Evolutionary conservation across 768 basidiomycete species (phyloP).

Genomic region (Dendrothele bispora): DNA sequence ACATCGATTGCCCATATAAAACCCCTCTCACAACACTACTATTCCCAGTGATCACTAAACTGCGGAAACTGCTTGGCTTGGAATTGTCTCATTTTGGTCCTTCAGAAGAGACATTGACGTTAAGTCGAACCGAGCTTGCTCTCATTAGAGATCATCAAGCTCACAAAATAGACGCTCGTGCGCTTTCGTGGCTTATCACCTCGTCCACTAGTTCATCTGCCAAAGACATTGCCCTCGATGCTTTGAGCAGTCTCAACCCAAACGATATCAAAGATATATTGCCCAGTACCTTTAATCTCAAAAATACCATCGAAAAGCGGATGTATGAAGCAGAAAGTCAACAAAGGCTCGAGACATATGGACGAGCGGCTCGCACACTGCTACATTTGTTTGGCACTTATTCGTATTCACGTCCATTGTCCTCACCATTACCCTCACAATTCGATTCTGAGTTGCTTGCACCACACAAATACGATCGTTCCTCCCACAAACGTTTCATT

Average conservation of each 20-base stretch:
- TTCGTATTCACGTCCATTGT: too few relatives aligned
- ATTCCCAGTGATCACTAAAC: neutral
- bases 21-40: constrained; percentile 7
- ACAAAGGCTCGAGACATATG: too few relatives aligned
- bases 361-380: too few relatives aligned
- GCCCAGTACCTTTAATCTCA: too few relatives aligned
- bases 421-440: too few relatives aligned
- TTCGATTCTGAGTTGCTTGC: too few relatives aligned
- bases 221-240: neutral
- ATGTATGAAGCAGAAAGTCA: too few relatives aligned
- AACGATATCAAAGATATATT: neutral
- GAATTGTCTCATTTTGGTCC: neutral
- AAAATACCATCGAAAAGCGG: too few relatives aligned
- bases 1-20: constrained; percentile 12
- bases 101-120: neutral
- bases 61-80: neutral
- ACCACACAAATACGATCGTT: neutral
- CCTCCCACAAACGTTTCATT: neutral
- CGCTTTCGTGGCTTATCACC: neutral
- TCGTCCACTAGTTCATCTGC: neutral
- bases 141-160: neutral
- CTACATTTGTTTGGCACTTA: too few relatives aligned
- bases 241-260: neutral
- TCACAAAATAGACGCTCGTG: neutral
- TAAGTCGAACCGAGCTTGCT: neutral